phyloP scores from a whole-genome alignment of 2,329 filamentous ascomycete genomes.

The Emergomyces africanus region DNA sequence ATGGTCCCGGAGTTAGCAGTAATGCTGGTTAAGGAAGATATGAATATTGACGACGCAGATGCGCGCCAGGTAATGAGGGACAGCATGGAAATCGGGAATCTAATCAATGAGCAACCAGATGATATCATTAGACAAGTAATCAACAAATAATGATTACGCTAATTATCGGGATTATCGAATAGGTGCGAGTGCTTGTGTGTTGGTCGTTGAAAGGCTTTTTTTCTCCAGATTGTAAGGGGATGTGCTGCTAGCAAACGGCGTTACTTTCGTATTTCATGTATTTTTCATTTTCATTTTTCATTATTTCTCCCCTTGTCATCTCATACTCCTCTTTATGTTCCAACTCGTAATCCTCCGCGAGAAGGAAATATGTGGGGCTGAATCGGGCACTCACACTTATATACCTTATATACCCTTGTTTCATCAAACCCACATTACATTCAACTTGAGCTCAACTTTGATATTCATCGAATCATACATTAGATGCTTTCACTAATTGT shows the following conservation, averaged over 20 bases:
- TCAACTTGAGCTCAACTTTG: neutral
- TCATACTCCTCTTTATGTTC: neutral
- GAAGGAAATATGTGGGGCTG: neutral
- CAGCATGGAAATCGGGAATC: slow-evolving; percentile 53
- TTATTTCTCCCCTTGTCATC: neutral
- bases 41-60: slow-evolving; percentile 34
- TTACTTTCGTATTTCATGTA: neutral
- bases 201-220: neutral
- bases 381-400: neutral
- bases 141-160: slow-evolving; percentile 11
- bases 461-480: neutral
- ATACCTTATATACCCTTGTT: no score
- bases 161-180: no score
- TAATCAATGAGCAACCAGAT: slow-evolving; percentile 53
- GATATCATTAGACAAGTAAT: slow-evolving; percentile 34
- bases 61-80: slow-evolving; percentile 49
- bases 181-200: neutral
- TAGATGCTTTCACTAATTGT: neutral
- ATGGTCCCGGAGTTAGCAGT: slow-evolving; percentile 59
- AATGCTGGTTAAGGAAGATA: slow-evolving; percentile 46
- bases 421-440: neutral
- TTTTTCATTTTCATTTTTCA: neutral
- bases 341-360: neutral
- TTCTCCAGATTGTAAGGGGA: neutral
- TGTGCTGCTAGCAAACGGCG: neutral